Base-by-base conservation (phyloP, 2,329 filamentous ascomycete species). In the Scopulariopsis brevicaulis region DNA sequence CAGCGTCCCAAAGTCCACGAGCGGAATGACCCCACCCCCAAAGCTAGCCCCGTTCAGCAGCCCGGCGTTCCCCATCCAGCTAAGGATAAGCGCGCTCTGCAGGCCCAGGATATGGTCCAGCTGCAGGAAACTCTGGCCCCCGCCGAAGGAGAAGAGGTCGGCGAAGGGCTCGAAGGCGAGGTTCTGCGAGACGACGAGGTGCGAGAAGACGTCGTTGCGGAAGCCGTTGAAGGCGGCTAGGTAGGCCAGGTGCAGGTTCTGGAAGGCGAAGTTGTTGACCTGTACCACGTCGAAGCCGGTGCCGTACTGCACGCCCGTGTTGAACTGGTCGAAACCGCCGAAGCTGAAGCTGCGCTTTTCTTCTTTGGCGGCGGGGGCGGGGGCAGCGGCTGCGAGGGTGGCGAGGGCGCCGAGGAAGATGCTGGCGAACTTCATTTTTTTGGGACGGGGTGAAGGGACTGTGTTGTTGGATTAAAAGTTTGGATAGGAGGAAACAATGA, bases 361-460 rank as follows among this genome's bases (percentile, higher is more conserved):
- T 48, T 57, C 55, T 28, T 60, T 67, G 58, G 66, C 64, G 59
- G 71, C 64, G n/a, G n/a, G n/a, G n/a, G n/a, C n/a, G 51, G 77
- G 76, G 54, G 74, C 74, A 55, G 76, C 76, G 57, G 66, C 63
- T 61, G 68, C 74, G 61, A 78, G 64, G 61, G 75, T 73, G 62
- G 75, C 75, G 58, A 78, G 69, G 59, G 70, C 69, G 66, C 72
- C 68, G 65, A 71, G 65, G 67, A 80, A 60, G 68, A 80, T 64
- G 62, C 70, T 71, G 56, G 72, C 67, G 69, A 71, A 68, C 74
- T 79, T 77, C 77, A 80, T 80, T 63, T 73, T 78, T 73, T 67
- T 59, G 62, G 48, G 58, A 8, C 28, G 60, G 60, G 63, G 61
- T 59, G 64, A 56, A 53, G 63, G 60, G 59, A 64, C 64, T 63